Evolutionary conservation across 768 basidiomycete genomes (phyloP).

Genomic region (Mrakia hoshinonis): DNA sequence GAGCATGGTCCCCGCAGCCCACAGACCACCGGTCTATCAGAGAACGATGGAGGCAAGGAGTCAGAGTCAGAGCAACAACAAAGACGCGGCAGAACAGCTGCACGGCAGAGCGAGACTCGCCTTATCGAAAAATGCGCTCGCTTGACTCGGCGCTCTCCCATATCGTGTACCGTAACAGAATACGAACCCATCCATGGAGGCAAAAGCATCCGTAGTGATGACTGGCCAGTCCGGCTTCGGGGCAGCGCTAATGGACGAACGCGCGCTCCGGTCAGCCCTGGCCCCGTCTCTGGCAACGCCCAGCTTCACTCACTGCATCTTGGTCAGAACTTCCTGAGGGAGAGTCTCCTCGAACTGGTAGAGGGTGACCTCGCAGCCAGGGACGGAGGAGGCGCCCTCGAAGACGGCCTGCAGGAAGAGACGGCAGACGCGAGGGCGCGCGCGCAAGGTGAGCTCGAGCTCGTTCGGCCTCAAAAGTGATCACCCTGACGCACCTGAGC

Average conservation of each 20-base stretch:
- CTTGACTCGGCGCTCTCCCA: conserved; percentile 25
- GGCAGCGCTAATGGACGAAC: conserved; percentile 10
- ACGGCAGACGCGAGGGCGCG: no score
- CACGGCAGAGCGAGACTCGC: background rate
- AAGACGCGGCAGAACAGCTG: no score
- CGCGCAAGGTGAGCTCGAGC: no score
- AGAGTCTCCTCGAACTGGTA: conserved; percentile 29
- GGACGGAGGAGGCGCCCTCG: background rate
- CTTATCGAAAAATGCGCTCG: conserved; percentile 19
- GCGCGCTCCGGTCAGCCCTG: background rate
- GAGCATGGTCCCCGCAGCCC: conserved; percentile 18
- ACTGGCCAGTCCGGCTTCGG: conserved; percentile 6
- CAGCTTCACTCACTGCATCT: conserved; percentile 23
- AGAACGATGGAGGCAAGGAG: no score
- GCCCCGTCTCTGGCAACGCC: no score
- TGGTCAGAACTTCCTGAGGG: conserved; percentile 22
- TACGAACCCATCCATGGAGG: conserved; percentile 20
- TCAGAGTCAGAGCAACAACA: no score
- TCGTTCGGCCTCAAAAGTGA: no score
- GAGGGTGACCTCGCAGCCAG: background rate
- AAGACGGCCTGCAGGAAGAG: conserved; percentile 8
- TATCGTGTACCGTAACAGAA: conserved; percentile 19
- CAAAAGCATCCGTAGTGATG: conserved; percentile 20
- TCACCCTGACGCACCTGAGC: background rate
- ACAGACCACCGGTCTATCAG: conserved; percentile 1